Evolutionary conservation across 2,329 filamentous ascomycete genomes (phyloP).

Genomic region (Aureobasidium sp.): DNA sequence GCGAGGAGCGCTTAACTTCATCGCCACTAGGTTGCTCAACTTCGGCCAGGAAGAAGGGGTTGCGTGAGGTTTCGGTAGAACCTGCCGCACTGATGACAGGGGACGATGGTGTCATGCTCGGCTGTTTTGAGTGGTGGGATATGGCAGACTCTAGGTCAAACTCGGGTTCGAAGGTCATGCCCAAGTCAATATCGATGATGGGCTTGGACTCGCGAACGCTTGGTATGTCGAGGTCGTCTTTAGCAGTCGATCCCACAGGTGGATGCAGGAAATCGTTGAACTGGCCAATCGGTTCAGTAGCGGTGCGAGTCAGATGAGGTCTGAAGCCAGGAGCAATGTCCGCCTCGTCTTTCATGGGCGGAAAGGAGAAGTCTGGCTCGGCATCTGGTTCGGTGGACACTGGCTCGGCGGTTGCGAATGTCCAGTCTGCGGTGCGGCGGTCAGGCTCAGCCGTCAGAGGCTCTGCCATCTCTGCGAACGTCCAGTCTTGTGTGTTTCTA

Average conservation of each 20-base stretch:
- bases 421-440: slow-evolving; percentile 42
- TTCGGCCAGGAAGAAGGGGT: slow-evolving; percentile 46
- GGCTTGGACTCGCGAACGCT: slow-evolving; percentile 33
- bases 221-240: slow-evolving; percentile 27
- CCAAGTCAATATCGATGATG: slow-evolving; percentile 41
- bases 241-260: slow-evolving; percentile 10
- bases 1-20: slow-evolving; percentile 29
- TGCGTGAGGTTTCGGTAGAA: slow-evolving; percentile 36
- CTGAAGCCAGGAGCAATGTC: slow-evolving; percentile 30
- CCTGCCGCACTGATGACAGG: slow-evolving; percentile 23
- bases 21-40: slow-evolving; percentile 24
- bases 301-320: slow-evolving; percentile 35
- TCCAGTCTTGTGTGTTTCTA: slow-evolving; percentile 41
- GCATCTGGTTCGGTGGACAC: slow-evolving; percentile 21
- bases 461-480: slow-evolving; percentile 36
- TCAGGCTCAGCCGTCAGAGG: slow-evolving; percentile 30
- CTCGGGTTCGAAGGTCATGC: slow-evolving; percentile 20
- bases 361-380: slow-evolving; percentile 17
- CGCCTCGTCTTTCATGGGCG: slow-evolving; percentile 20
- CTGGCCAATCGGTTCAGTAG: slow-evolving; percentile 34
- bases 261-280: slow-evolving; percentile 33
- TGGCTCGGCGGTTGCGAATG: slow-evolving; percentile 29
- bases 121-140: slow-evolving; percentile 27
- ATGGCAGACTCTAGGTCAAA: slow-evolving; percentile 14
- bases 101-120: slow-evolving; percentile 35